Evolutionary conservation across 2,329 filamentous ascomycete genomes (phyloP).

Genomic region (Verticillium klebahnii): DNA sequence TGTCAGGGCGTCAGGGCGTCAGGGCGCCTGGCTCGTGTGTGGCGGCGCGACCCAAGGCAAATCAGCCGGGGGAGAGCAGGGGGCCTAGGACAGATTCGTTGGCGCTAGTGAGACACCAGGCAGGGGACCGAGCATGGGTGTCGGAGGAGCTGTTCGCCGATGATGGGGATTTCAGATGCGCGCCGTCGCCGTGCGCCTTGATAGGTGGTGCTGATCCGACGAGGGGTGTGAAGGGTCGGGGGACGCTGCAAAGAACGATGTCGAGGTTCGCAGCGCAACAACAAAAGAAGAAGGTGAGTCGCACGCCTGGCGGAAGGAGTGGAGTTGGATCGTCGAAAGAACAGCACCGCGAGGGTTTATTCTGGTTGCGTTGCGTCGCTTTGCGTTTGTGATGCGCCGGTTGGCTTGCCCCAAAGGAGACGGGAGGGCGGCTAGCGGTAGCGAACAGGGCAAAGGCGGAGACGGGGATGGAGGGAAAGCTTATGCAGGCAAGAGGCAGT

Average conservation of each 20-base stretch:
- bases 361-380: background rate
- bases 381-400: background rate
- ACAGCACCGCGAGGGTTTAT: background rate
- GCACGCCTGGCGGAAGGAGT: background rate
- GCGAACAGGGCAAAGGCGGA: background rate
- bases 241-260: background rate
- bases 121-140: slow-evolving; percentile 2
- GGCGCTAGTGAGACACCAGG: slow-evolving; percentile 14
- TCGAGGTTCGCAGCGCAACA: background rate
- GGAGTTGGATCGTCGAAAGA: background rate
- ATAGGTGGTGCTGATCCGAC: background rate
- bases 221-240: background rate
- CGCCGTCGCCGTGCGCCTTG: background rate
- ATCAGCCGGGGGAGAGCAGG: slow-evolving; percentile 13
- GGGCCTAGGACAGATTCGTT: slow-evolving; percentile 13
- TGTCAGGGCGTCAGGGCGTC: background rate
- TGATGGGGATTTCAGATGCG: background rate
- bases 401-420: background rate
- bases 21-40: slow-evolving; percentile 1
- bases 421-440: background rate
- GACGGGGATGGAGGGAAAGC: background rate
- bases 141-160: background rate
- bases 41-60: slow-evolving; percentile 13
- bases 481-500: slow-evolving; percentile 3
- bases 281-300: background rate